These are phyloP conservation scores for Pleurotus citrinopileatus DNA, from an alignment of 768 basidiomycete species.

Conservation along the genomic window DNA sequence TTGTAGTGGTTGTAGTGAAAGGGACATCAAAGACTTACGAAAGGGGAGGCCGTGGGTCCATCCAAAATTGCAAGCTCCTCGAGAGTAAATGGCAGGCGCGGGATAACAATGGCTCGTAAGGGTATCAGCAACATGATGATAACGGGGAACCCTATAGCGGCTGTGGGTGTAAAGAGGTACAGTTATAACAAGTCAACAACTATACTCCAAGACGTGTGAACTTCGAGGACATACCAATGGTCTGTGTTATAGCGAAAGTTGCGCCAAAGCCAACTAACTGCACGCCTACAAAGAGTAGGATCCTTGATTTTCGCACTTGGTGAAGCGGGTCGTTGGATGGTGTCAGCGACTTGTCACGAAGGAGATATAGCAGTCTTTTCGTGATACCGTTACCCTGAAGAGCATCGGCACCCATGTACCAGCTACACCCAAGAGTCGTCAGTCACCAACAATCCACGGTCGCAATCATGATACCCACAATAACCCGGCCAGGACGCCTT, in stretches of 20 bases:
- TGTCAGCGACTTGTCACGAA: constrained; percentile 67
- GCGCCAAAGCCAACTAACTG: constrained; percentile 84
- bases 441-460: background rate
- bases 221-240: constrained; percentile 53
- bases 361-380: constrained; percentile 72
- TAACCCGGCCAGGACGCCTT: constrained; percentile 76
- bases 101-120: constrained; percentile 66
- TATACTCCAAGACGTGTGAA: constrained; percentile 28
- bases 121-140: constrained; percentile 85
- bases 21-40: constrained; percentile 51
- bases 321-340: constrained; percentile 66
- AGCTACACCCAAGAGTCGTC: constrained; percentile 39
- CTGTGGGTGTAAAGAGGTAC: constrained; percentile 41
- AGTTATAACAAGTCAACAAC: constrained; percentile 15
- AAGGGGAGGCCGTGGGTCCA: constrained; percentile 84
- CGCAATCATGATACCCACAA: constrained; percentile 55
- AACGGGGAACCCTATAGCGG: constrained; percentile 89
- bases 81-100: constrained; percentile 67
- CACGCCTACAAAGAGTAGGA: constrained; percentile 67
- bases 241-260: constrained; percentile 90
- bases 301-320: constrained; percentile 69
- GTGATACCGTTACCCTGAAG: constrained; percentile 83
- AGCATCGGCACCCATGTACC: constrained; percentile 91
- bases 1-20: constrained; percentile 14
- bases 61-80: constrained; percentile 87